These are phyloP conservation scores for Phialophora macrospora DNA, from an alignment of 2,329 filamentous ascomycete species.

Conservation along the genomic window DNA sequence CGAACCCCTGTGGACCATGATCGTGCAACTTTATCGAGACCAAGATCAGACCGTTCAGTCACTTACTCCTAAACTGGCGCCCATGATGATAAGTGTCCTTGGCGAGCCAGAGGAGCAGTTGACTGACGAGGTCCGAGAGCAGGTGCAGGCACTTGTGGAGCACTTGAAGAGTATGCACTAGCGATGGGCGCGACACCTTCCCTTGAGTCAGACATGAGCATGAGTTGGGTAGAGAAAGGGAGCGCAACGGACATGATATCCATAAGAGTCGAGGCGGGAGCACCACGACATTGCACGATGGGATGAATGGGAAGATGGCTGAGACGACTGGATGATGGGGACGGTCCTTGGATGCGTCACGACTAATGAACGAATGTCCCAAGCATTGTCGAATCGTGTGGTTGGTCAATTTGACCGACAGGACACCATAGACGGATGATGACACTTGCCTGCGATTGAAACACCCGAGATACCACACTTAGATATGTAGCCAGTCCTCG, in stretches of 20 bases:
- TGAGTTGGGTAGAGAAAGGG: background rate
- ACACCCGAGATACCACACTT: background rate
- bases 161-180: slow-evolving; percentile 48
- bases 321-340: background rate
- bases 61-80: slow-evolving; percentile 53
- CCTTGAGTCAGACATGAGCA: background rate
- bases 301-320: background rate
- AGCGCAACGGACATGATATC: background rate
- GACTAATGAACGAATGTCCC: background rate
- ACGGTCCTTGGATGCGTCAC: background rate
- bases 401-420: background rate
- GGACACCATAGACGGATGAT: background rate
- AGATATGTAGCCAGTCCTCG: background rate
- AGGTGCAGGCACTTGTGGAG: slow-evolving; percentile 55
- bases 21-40: slow-evolving; percentile 74
- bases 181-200: background rate
- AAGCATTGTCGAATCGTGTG: background rate
- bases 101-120: slow-evolving; percentile 53
- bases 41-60: slow-evolving; percentile 53
- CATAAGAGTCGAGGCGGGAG: background rate
- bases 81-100: slow-evolving; percentile 55
- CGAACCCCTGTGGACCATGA: slow-evolving; percentile 87
- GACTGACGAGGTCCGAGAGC: slow-evolving; percentile 53
- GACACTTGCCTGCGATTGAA: background rate
- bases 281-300: background rate